A percentile compares a stretch with the other conserved stretches of the same genome.
phyloP scores from a whole-genome alignment of 768 basidiomycete species.

The Pleurotus salmoneostramineus region DNA sequence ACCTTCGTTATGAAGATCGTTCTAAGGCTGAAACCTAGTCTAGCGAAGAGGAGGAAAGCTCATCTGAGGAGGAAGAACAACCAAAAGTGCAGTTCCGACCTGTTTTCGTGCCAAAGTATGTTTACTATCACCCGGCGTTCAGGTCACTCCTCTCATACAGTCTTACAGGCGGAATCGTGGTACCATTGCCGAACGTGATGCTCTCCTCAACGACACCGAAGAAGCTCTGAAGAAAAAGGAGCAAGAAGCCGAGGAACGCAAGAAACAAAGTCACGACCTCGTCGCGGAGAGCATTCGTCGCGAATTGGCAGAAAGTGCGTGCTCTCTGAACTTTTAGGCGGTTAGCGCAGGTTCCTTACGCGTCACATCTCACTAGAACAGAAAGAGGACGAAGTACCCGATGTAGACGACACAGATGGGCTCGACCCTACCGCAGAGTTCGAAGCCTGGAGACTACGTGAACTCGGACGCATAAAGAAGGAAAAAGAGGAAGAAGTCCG shows the following conservation, averaged over 20 bases:
- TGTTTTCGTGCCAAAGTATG: slow-evolving; percentile 92
- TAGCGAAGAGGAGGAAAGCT: slow-evolving; percentile 84
- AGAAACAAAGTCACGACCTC: slow-evolving; percentile 85
- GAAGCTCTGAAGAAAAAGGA: slow-evolving; percentile 69
- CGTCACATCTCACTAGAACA: slow-evolving; percentile 57
- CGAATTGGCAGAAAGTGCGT: slow-evolving; percentile 87
- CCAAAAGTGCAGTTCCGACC: slow-evolving; percentile 82
- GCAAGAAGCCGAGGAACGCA: slow-evolving; percentile 74
- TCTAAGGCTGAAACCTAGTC: slow-evolving; percentile 44
- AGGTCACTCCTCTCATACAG: slow-evolving; percentile 5
- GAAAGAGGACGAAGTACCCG: slow-evolving; percentile 76
- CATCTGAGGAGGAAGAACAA: slow-evolving; percentile 71
- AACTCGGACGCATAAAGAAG: slow-evolving; percentile 87
- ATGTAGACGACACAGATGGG: slow-evolving; percentile 95
- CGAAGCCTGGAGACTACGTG: slow-evolving; percentile 93
- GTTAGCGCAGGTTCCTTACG: background rate
- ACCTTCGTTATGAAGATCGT: slow-evolving; percentile 9
- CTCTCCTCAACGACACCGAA: slow-evolving; percentile 68
- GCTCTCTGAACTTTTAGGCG: slow-evolving; percentile 9
- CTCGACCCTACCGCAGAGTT: slow-evolving; percentile 88
- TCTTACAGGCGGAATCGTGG: slow-evolving; percentile 62
- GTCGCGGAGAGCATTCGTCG: slow-evolving; percentile 93
- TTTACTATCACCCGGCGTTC: slow-evolving; percentile 4
- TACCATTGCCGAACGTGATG: slow-evolving; percentile 69
- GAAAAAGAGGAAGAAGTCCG: slow-evolving; percentile 87